Conservation (phyloP, 1,139 yeast genomes). For the Protomyces arabidopsidicola region DNA sequence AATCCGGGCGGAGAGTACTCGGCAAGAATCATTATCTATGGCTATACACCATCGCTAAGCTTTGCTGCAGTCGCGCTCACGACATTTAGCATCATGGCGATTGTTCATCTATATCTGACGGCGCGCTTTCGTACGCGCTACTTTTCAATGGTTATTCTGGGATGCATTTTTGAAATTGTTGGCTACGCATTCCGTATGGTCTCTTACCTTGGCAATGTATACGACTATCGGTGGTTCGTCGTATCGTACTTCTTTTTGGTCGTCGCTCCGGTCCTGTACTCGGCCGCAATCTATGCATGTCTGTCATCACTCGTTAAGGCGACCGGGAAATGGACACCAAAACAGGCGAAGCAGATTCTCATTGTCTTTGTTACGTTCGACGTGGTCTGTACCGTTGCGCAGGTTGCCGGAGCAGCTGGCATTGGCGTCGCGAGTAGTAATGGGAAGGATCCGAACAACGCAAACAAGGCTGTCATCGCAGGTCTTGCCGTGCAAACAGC, state of each 20-base stretch:
- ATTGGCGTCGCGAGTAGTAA: background rate
- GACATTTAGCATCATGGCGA: constrained; percentile 1
- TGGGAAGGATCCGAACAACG: background rate
- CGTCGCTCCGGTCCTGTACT: constrained; percentile 5
- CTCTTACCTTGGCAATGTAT: background rate
- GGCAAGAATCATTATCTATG: constrained; percentile 7
- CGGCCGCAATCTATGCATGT: background rate
- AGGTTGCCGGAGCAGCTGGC: background rate
- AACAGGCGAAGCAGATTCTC: background rate
- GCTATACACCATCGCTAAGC: background rate
- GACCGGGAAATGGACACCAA: background rate
- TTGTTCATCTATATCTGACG: background rate
- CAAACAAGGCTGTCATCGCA: background rate
- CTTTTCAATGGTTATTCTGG: constrained; percentile 1
- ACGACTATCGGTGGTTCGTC: constrained; percentile 3
- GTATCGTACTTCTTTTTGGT: constrained; percentile 2
- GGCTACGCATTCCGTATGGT: constrained; percentile 8
- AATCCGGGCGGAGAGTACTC: background rate
- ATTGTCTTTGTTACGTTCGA: constrained; percentile 1
- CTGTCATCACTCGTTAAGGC: background rate
- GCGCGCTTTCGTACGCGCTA: background rate
- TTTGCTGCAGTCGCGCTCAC: constrained; percentile 1
- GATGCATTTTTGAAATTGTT: background rate
- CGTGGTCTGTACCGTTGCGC: background rate
- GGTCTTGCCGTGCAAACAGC: constrained; percentile 3